Conservation (phyloP, 305 asterid genomes). For the Fraxinus angustifolia region DNA sequence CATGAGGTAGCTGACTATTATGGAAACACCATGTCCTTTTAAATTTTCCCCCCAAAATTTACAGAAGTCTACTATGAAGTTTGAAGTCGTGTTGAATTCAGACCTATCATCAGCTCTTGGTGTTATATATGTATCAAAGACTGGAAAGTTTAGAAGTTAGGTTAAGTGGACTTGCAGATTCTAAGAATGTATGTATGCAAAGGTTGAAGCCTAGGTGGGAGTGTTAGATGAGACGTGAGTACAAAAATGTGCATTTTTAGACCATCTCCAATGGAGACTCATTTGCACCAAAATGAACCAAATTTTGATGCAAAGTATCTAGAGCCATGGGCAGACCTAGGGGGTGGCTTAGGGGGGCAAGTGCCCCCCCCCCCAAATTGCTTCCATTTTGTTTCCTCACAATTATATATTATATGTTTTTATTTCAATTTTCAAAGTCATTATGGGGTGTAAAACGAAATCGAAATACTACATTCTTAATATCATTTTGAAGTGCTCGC, state of each 20-base stretch:
- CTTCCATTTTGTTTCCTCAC: no score
- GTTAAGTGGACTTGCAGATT: neutral
- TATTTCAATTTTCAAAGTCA: no score
- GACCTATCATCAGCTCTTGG: neutral
- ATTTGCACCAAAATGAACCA: no score
- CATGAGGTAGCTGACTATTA: neutral
- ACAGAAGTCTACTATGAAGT: neutral
- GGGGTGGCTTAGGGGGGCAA: no score
- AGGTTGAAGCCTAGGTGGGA: neutral
- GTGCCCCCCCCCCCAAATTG: no score
- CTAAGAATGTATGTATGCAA: neutral
- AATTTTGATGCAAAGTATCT: no score
- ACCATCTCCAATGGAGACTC: no score
- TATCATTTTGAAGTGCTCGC: no score
- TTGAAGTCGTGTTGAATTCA: neutral
- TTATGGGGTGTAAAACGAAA: no score
- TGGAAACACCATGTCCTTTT: neutral
- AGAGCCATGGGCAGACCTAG: no score
- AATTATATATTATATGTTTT: no score
- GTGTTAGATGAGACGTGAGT: neutral
- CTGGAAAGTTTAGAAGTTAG: neutral
- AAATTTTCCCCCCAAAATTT: neutral
- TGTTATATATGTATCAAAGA: neutral
- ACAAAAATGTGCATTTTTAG: neutral
- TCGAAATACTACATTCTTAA: no score